Evolutionary conservation across 257 asterid species (phyloP), one percentile per base, ranked within the genome.

Genomic region (Nicotiana tabacum): DNA sequence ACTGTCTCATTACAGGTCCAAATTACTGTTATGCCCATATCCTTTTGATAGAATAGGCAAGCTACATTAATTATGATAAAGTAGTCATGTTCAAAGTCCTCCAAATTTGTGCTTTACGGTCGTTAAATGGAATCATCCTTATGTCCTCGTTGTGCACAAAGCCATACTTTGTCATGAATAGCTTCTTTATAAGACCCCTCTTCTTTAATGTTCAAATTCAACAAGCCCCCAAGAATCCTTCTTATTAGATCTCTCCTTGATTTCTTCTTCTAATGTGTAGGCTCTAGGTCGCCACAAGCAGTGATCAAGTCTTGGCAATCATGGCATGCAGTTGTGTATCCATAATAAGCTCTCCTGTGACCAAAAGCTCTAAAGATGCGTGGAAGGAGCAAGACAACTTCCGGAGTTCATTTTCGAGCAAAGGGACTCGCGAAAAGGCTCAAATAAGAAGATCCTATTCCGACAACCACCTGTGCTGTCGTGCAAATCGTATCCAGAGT

Each of bases 101-200:
- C 46, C 27, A 15, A 74, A 51, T 74, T 74, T 76, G 62, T 74
- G 80, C 17, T 51, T 83, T 78, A 33, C 60, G 43, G 88, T 74
- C 81, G 56, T 80, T 51, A 85, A 84, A 74, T 37, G 88, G 91
- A 60, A 89, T 88, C 88, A 86, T 85, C 69, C 72, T 66, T 6
- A 27, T 83, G 85, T 74, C 69, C 81, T 86, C 93, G 97, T 90
- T 88, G 88, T 65, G 43, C 90, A 86, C 96, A 57, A 91, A 80
- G 93, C 51, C 11, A 32, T 32, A 30, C 30, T 85, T 87, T 89
- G 90, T 88, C 90, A 57, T 27, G 57, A 69, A 9, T 66, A 67
- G 18, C 72, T 61, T 83, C 86, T 85, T 84, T 89, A 83, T 77
- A 90, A 83, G 56, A 65, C 33, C 56, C 60, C 46, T 66, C 78